A percentile compares a stretch with the other conserved stretches of the same genome.
Evolutionary conservation across 805 yeast genomes (phyloP).

Genomic region (Metschnikowia continentalis): DNA sequence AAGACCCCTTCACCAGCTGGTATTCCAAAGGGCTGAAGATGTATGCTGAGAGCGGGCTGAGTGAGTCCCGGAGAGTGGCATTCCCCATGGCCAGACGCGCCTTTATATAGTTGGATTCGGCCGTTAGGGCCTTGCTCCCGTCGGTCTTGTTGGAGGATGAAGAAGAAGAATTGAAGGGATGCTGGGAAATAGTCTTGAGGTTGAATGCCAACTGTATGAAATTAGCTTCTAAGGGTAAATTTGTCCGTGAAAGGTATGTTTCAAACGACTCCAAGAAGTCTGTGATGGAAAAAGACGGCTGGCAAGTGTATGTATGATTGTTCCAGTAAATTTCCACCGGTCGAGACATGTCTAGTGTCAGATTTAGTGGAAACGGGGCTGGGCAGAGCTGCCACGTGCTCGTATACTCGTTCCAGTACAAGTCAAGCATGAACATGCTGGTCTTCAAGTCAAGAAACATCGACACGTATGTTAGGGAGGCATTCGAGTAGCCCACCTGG

Average conservation of each 20-base stretch:
- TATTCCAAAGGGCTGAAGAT: constrained; percentile 27
- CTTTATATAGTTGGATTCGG: background rate
- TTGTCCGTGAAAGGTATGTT: constrained; percentile 22
- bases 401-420: constrained; percentile 50
- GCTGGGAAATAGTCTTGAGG: constrained; percentile 27
- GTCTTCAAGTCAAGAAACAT: constrained; percentile 17
- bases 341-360: constrained; percentile 15
- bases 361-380: constrained; percentile 32
- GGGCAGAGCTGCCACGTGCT: constrained; percentile 55
- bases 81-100: constrained; percentile 23
- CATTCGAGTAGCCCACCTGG: constrained; percentile 23
- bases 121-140: background rate
- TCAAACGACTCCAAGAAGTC: constrained; percentile 20
- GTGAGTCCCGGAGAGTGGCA: constrained; percentile 24
- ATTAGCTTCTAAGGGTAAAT: constrained; percentile 32
- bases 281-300: constrained; percentile 24
- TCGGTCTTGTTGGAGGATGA: background rate
- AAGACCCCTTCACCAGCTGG: background rate
- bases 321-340: constrained; percentile 24
- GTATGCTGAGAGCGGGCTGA: constrained; percentile 17
- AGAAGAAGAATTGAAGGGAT: background rate
- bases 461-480: constrained; percentile 6
- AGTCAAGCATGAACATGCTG: constrained; percentile 29
- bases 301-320: constrained; percentile 24
- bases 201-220: constrained; percentile 28